These are phyloP conservation scores for Cyclotella choctawhatcheeana DNA, from an alignment of 108 stramenopile genomes.

Conservation along the genomic window DNA sequence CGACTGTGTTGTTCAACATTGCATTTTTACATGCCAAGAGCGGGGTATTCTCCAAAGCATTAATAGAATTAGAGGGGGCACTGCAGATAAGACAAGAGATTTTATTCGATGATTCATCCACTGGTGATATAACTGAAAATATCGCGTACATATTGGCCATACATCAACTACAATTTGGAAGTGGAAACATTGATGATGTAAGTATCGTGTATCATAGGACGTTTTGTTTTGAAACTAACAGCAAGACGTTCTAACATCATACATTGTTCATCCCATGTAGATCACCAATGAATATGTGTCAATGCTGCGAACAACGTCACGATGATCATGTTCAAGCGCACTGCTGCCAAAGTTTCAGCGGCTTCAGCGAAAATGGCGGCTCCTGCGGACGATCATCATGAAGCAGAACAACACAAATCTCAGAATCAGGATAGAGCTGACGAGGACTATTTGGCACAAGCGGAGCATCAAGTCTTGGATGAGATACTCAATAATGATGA, in stretches of 20 bases:
- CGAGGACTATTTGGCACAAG: not conserved
- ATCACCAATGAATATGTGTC: slow-evolving; percentile 45
- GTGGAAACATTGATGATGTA: slow-evolving; percentile 42
- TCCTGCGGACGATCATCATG: slow-evolving; percentile 4
- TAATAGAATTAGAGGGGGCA: slow-evolving; percentile 51
- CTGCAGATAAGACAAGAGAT: slow-evolving; percentile 48
- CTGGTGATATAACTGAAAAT: slow-evolving; percentile 34
- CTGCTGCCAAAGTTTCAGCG: not conserved
- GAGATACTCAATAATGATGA: slow-evolving; percentile 5
- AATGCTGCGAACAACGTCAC: slow-evolving; percentile 17
- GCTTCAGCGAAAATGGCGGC: slow-evolving; percentile 1
- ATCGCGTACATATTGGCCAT: slow-evolving; percentile 51
- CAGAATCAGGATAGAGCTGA: not conserved
- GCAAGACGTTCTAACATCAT: not conserved
- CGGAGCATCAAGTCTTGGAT: not conserved
- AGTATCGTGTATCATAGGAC: not conserved
- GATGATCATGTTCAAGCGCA: not conserved
- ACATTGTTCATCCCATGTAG: not conserved
- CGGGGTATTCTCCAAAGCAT: slow-evolving; percentile 42
- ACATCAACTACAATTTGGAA: slow-evolving; percentile 46
- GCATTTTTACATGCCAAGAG: slow-evolving; percentile 49
- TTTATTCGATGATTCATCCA: slow-evolving; percentile 27
- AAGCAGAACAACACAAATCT: not conserved
- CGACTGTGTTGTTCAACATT: slow-evolving; percentile 36
- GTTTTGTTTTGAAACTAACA: not conserved